These are phyloP conservation scores for Suillus hirtellus DNA, from an alignment of 768 basidiomycete species.

Conservation along the genomic window DNA sequence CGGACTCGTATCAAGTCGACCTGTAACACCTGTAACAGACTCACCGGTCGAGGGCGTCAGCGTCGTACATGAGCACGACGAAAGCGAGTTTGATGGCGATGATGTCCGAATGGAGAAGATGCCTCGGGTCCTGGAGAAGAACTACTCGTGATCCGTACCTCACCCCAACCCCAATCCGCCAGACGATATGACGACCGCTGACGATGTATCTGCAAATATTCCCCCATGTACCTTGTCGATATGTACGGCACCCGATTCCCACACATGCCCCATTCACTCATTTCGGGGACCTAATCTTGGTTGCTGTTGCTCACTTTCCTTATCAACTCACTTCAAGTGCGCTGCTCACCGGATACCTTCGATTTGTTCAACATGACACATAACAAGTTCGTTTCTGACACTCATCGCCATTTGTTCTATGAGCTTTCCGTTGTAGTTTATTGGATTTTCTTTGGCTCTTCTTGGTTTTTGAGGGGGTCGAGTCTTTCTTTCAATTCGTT, in stretches of 20 bases:
- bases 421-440: not conserved
- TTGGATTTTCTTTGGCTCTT: constrained; percentile 1
- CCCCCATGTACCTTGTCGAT: constrained; percentile 6
- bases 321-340: constrained; percentile 3
- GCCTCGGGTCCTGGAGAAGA: constrained; percentile 42
- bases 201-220: constrained; percentile 4
- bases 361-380: not conserved
- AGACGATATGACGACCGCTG: constrained; percentile 1
- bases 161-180: not conserved
- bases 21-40: constrained; percentile 61
- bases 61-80: constrained; percentile 42
- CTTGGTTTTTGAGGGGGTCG: not conserved
- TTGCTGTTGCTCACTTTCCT: not conserved
- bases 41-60: constrained; percentile 45
- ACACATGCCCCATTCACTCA: not conserved
- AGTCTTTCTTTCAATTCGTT: not conserved
- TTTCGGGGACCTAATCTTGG: constrained; percentile 4
- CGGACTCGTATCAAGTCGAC: constrained; percentile 68
- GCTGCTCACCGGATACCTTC: constrained; percentile 1
- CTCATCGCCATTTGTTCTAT: not conserved
- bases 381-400: not conserved
- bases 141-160: constrained; percentile 41
- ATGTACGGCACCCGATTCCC: not conserved
- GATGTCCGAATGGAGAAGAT: constrained; percentile 42
- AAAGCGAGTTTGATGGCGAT: constrained; percentile 44